Percentiles rank a stretch among this genome's conserved stretches.
Evolutionary conservation across 1,139 yeast genomes (phyloP).

Genomic region (Saccharomycopsis hybrid): DNA sequence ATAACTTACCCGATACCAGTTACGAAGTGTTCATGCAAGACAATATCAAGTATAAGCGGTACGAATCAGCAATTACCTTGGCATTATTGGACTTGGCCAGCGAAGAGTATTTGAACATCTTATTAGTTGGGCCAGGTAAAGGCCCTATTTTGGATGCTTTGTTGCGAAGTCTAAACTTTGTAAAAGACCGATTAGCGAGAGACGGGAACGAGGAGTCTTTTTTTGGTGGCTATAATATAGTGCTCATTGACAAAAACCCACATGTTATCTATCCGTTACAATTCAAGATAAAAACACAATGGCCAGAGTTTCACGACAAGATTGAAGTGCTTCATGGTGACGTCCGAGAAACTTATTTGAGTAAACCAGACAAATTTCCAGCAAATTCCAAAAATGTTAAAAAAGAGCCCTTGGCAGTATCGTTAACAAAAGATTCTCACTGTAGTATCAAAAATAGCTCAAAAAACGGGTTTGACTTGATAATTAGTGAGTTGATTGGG

Average conservation of each 20-base stretch:
- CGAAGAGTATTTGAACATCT: neutral
- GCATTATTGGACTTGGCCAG: neutral
- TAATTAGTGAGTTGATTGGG: conserved; percentile 78
- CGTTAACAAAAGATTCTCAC: too few relatives aligned
- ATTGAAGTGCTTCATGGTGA: neutral
- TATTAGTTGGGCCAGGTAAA: neutral
- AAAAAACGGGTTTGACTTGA: conserved; percentile 30
- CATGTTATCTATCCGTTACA: neutral
- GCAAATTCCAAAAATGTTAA: neutral
- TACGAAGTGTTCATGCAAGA: conserved; percentile 6
- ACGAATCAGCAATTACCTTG: neutral
- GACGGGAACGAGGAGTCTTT: too few relatives aligned
- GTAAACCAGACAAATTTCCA: neutral
- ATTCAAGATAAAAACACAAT: neutral
- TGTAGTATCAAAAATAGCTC: too few relatives aligned
- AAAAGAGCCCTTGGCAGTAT: too few relatives aligned
- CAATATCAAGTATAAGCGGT: neutral
- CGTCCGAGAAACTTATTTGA: neutral
- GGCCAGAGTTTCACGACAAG: neutral
- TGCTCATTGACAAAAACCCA: neutral
- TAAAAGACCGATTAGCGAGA: too few relatives aligned
- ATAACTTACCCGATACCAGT: neutral
- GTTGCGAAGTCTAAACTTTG: neutral
- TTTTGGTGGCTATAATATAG: neutral
- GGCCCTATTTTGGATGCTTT: neutral